Evolutionary conservation across 2,329 filamentous ascomycete genomes (phyloP).

Genomic region (Pseudopithomyces maydicus): DNA sequence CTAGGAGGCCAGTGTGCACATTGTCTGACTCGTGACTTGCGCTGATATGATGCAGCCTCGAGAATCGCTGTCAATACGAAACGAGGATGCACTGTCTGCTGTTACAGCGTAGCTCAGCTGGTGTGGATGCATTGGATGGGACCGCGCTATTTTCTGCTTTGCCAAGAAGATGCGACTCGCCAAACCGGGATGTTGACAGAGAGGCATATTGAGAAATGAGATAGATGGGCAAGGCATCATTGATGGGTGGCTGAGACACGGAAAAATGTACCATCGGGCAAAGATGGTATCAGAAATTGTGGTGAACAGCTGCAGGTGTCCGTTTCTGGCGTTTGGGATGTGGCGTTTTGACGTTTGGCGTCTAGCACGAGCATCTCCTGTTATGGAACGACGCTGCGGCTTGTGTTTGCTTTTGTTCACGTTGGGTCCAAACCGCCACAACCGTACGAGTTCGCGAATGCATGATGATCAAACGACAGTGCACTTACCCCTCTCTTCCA

Average conservation of each 20-base stretch:
- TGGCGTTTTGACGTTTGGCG: constrained; percentile 10
- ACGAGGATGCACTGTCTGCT: not conserved
- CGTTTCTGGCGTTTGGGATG: constrained; percentile 24
- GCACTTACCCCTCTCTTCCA: constrained; percentile 67
- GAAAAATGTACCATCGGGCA: constrained; percentile 11
- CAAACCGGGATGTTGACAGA: constrained; percentile 16
- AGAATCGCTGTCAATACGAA: not conserved
- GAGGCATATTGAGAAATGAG: constrained; percentile 9
- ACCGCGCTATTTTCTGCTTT: constrained; percentile 15
- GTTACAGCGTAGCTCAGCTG: constrained; percentile 12
- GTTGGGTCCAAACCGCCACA: constrained; percentile 16
- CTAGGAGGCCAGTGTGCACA: not conserved
- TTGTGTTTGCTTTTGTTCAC: constrained; percentile 22
- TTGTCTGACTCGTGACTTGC: not conserved
- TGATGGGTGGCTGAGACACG: constrained; percentile 27
- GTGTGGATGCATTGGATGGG: constrained; percentile 11
- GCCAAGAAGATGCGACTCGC: constrained; percentile 27
- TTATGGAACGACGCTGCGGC: constrained; percentile 1
- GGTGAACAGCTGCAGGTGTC: constrained; percentile 18
- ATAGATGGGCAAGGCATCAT: constrained; percentile 3
- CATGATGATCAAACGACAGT: constrained; percentile 13
- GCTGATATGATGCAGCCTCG: not conserved
- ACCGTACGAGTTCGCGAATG: constrained; percentile 20
- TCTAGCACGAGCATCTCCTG: constrained; percentile 14
- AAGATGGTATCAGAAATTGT: constrained; percentile 9